Percentiles rank a stretch among this genome's conserved stretches.
phyloP scores from a whole-genome alignment of 768 basidiomycete genomes.

The Podaxis sp. region DNA sequence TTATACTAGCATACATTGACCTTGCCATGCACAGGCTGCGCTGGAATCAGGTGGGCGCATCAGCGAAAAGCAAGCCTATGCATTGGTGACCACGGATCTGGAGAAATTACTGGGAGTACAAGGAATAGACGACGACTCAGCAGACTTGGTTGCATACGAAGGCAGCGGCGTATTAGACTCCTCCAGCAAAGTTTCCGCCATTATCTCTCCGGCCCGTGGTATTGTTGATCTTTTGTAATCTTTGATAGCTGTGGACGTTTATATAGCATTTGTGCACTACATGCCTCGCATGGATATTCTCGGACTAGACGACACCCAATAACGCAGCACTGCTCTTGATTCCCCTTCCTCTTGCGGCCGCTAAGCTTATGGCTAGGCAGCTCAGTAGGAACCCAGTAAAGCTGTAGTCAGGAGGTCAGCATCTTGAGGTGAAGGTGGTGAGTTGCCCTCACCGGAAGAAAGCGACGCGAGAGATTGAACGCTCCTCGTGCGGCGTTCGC shows the following conservation, averaged over 20 bases:
- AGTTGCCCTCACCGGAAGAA: slow-evolving; percentile 68
- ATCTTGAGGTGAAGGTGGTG: background rate
- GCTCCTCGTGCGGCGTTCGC: slow-evolving; percentile 76
- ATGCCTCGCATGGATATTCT: slow-evolving; percentile 11
- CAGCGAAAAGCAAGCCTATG: slow-evolving; percentile 37
- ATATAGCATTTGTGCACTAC: slow-evolving; percentile 19
- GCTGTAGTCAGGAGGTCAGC: slow-evolving; percentile 33
- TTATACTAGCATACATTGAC: slow-evolving; percentile 2
- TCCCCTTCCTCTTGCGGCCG: slow-evolving; percentile 68
- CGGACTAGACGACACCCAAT: slow-evolving; percentile 56
- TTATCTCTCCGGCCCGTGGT: slow-evolving; percentile 50
- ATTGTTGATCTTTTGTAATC: slow-evolving; percentile 50
- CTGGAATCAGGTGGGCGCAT: slow-evolving; percentile 47
- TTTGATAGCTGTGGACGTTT: slow-evolving; percentile 3
- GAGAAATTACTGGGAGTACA: slow-evolving; percentile 38
- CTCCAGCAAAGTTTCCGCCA: slow-evolving; percentile 52
- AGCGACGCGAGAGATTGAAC: slow-evolving; percentile 79
- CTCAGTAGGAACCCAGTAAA: slow-evolving; percentile 83
- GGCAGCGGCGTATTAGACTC: slow-evolving; percentile 59
- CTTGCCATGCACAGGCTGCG: slow-evolving; percentile 32
- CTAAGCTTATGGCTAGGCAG: slow-evolving; percentile 75
- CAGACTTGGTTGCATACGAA: slow-evolving; percentile 60
- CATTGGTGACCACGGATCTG: slow-evolving; percentile 45
- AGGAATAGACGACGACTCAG: slow-evolving; percentile 36
- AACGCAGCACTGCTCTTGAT: slow-evolving; percentile 65